Evolutionary conservation across 768 basidiomycete species (phyloP), one percentile per base, ranked within the genome.

Genomic region (Lyophyllum semitale): DNA sequence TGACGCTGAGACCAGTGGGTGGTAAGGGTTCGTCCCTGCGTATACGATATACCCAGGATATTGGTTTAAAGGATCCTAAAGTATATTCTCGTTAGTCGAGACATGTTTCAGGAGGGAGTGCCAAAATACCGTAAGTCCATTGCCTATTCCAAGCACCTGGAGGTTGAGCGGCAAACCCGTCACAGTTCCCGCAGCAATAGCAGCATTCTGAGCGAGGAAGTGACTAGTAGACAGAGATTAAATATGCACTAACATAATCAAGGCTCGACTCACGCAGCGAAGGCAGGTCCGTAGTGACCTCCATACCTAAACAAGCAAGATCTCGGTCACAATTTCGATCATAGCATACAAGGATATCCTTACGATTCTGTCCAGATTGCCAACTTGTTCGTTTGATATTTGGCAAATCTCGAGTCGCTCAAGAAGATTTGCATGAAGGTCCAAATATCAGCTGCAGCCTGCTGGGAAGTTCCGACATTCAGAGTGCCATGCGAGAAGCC

Each of bases 221-320:
- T 84, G 72, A 4, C 75, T 82, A 51, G 12, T 27, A 26, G 43
- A 13, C 49, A 25, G 18, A 23, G 33, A 53, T 20, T 20, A 17
- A 46, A n/a, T 25, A 23, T 22, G 23, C n/a, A 25, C 9, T 29
- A 22, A 49, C 3, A 17, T 9, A 15, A n/a, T 5, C 9, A n/a
- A 8, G 38, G 3, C 20, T 4, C 11, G 6, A 63, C 74, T 60
- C 57, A 78, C 61, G 82, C 77, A 50, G 87, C 85, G 56, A 89
- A 88, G 32, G 79, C 76, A 0, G 87, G 87, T 1, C 83, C 87
- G 63, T 86, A 88, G 59, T 88, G 87, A 1, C 87, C 86, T 38
- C 87, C 87, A 59, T 87, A 88, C 33, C 85, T 86, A 55, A 6
- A 41, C 22, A 20, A 23, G 17, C 20, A 23, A 17, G 37, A 37